Percentiles rank a stretch among this genome's conserved stretches.
Conservation (phyloP, 73 alveolate genomes). For the Paraurostyla sp. region DNA sequence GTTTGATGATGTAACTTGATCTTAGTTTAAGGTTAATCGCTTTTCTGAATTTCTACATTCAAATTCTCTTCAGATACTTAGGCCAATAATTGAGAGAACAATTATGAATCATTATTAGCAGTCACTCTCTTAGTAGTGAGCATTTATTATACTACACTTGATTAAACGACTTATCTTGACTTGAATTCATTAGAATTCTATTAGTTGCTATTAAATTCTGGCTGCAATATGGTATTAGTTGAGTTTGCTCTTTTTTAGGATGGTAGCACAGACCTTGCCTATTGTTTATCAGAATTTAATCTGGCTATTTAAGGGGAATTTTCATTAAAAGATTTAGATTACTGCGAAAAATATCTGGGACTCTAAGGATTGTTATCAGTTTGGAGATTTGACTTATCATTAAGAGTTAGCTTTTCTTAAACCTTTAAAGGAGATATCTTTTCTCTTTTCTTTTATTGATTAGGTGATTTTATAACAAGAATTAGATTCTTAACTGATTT, state of each 20-base stretch:
- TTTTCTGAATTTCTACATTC: neutral
- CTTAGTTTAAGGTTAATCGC: neutral
- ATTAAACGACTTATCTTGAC: too few species aligned
- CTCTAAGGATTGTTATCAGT: neutral
- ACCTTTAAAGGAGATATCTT: neutral
- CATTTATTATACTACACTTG: too few species aligned
- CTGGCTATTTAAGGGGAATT: neutral
- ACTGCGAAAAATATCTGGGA: neutral
- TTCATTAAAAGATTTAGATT: neutral
- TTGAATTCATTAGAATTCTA: too few species aligned
- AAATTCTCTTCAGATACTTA: neutral
- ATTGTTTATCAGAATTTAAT: neutral
- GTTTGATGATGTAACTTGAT: neutral
- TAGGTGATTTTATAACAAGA: neutral
- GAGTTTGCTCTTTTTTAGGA: neutral
- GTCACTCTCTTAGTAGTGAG: neutral
- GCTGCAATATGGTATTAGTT: neutral
- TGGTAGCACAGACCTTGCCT: too few species aligned
- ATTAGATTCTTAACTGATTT: slow-evolving; percentile 14
- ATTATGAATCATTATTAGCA: neutral
- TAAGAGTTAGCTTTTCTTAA: neutral
- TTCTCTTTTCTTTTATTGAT: neutral
- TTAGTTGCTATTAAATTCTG: too few species aligned
- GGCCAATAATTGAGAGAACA: neutral
- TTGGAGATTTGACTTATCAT: neutral